phyloP scores from a whole-genome alignment of 495 filamentous ascomycete species.

The Cercophora sp. region DNA sequence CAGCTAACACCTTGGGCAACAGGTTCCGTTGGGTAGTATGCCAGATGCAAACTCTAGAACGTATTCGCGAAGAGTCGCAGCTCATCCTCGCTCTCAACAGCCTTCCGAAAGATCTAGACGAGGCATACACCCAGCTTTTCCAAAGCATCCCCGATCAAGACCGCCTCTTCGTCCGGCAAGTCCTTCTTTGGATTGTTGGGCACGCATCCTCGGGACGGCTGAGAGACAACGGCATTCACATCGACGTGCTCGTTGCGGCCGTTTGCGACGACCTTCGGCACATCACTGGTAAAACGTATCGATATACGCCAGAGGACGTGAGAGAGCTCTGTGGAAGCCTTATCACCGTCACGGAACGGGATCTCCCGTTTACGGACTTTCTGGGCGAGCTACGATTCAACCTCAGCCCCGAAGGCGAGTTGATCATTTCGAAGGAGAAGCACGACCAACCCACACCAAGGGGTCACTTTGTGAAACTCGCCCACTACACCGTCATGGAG shows the following conservation, averaged over 20 bases:
- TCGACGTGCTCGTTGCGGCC: not conserved
- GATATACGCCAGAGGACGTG: no score
- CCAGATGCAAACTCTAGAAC: constrained; percentile 37
- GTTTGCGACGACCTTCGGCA: not conserved
- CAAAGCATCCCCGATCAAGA: constrained; percentile 20
- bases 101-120: constrained; percentile 36
- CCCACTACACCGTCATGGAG: constrained; percentile 4
- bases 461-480: constrained; percentile 4
- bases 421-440: not conserved
- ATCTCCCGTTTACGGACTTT: not conserved
- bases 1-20: no score
- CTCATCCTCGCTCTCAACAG: constrained; percentile 21
- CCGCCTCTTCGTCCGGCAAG: constrained; percentile 22
- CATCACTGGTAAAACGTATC: not conserved
- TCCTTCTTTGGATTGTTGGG: constrained; percentile 5
- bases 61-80: constrained; percentile 17
- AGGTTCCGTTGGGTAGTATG: constrained; percentile 44
- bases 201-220: not conserved
- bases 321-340: not conserved
- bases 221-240: not conserved
- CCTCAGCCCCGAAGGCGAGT: not conserved
- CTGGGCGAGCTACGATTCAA: not conserved
- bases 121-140: constrained; percentile 37
- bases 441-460: no score
- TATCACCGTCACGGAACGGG: not conserved